Evolutionary conservation across 345 rosid species (phyloP).

Genomic region (Melaleuca alternifolia): DNA sequence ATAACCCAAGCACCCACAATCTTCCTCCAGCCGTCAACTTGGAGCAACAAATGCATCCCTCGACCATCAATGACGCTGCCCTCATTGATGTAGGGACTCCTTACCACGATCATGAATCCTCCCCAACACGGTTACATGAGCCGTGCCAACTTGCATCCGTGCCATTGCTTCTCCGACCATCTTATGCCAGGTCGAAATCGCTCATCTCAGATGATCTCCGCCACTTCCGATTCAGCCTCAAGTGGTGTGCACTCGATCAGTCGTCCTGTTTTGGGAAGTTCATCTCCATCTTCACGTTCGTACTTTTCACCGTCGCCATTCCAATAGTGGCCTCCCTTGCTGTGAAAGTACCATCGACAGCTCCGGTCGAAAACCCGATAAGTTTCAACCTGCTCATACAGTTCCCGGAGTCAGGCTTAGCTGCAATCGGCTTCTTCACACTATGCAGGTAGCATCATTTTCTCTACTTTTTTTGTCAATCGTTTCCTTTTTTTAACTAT

Average conservation of each 20-base stretch:
- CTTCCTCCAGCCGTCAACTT: not conserved
- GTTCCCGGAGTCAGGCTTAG: constrained; percentile 52
- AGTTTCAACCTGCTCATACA: constrained; percentile 57
- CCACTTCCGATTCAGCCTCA: constrained; percentile 45
- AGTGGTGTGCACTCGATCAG: constrained; percentile 66
- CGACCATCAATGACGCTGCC: not conserved
- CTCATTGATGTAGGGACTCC: not conserved
- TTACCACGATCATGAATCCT: not conserved
- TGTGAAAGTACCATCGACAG: constrained; percentile 13
- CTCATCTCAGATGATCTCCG: constrained; percentile 31
- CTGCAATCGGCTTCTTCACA: constrained; percentile 46
- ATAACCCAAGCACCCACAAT: not conserved
- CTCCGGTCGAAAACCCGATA: constrained; percentile 16
- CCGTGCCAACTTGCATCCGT: not conserved
- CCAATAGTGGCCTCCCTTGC: constrained; percentile 32
- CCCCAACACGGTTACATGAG: not conserved
- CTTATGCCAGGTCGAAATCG: constrained; percentile 25
- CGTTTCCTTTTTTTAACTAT: not conserved
- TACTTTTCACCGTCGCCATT: constrained; percentile 27
- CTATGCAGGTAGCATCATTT: constrained; percentile 12
- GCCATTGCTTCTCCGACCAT: constrained; percentile 4
- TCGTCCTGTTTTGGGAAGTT: constrained; percentile 36
- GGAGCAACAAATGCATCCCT: not conserved
- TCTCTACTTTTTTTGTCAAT: not conserved
- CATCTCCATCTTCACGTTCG: constrained; percentile 36